Conservation (phyloP, 495 filamentous ascomycete species). For the Penicillium canescens region DNA sequence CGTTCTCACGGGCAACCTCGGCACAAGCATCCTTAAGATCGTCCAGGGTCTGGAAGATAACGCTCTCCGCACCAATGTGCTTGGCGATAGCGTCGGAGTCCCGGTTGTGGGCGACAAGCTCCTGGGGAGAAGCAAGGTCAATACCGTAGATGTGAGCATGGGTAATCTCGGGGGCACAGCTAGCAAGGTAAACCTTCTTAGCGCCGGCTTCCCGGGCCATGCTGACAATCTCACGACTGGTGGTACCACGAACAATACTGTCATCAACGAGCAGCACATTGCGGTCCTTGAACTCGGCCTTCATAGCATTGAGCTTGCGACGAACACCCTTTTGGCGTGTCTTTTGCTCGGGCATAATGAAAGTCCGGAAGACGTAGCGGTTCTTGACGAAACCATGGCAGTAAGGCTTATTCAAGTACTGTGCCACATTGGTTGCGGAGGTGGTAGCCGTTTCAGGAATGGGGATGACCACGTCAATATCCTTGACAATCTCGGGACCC, state of each 20-base stretch:
- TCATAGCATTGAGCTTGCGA: constrained; percentile 74
- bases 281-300: constrained; percentile 80
- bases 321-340: constrained; percentile 68
- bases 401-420: constrained; percentile 75
- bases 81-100: constrained; percentile 66
- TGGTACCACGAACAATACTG: constrained; percentile 91
- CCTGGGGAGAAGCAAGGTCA: constrained; percentile 78
- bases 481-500: constrained; percentile 70
- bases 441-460: constrained; percentile 88
- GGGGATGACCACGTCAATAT: constrained; percentile 90
- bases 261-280: constrained; percentile 90
- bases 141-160: constrained; percentile 84
- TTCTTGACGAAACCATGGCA: constrained; percentile 92
- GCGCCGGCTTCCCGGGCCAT: constrained; percentile 94
- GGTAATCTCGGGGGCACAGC: constrained; percentile 83
- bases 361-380: constrained; percentile 93
- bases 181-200: constrained; percentile 86
- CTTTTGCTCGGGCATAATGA: constrained; percentile 91
- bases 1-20: constrained; percentile 58
- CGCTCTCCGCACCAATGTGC: constrained; percentile 86
- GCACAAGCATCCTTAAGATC: constrained; percentile 81
- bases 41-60: constrained; percentile 86
- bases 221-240: constrained; percentile 83
- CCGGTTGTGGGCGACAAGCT: constrained; percentile 83
- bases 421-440: constrained; percentile 77